Conservation (phyloP, 1,284 basidiomycete genomes). For the Coniferiporia sulphurascens region DNA sequence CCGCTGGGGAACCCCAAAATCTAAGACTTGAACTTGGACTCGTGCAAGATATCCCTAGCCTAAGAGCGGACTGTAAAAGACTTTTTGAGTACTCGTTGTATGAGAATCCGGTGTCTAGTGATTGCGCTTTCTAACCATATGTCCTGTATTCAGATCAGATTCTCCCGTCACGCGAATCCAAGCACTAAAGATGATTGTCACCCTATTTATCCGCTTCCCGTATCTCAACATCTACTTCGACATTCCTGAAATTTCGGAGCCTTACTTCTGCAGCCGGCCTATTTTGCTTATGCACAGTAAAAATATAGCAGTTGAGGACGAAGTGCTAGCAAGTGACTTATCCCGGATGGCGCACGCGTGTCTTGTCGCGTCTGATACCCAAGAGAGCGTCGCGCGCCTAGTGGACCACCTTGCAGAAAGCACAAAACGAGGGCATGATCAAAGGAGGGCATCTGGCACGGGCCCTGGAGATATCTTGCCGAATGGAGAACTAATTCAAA, state of each 20-base stretch:
- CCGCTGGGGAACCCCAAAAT: background rate
- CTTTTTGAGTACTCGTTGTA: background rate
- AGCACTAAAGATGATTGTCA: background rate
- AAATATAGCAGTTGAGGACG: background rate
- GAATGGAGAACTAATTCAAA: background rate
- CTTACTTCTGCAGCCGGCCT: background rate
- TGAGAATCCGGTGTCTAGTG: background rate
- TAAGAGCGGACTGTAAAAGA: background rate
- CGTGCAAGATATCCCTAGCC: background rate
- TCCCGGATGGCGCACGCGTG: slow-evolving; percentile 3
- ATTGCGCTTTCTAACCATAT: background rate
- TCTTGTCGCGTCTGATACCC: background rate
- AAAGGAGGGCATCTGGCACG: background rate
- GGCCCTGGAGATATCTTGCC: background rate
- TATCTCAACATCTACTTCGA: slow-evolving; percentile 3
- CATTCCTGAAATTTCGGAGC: background rate
- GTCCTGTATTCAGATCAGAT: background rate
- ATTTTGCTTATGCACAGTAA: background rate
- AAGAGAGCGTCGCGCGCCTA: background rate
- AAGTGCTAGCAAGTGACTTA: background rate
- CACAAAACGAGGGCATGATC: background rate
- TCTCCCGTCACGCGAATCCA: background rate
- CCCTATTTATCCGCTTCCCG: slow-evolving; percentile 6
- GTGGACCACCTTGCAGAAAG: slow-evolving; percentile 3
- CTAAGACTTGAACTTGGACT: slow-evolving; percentile 4